Evolutionary conservation across 768 basidiomycete species (phyloP).

Genomic region (Hydnomerulius pinastri): DNA sequence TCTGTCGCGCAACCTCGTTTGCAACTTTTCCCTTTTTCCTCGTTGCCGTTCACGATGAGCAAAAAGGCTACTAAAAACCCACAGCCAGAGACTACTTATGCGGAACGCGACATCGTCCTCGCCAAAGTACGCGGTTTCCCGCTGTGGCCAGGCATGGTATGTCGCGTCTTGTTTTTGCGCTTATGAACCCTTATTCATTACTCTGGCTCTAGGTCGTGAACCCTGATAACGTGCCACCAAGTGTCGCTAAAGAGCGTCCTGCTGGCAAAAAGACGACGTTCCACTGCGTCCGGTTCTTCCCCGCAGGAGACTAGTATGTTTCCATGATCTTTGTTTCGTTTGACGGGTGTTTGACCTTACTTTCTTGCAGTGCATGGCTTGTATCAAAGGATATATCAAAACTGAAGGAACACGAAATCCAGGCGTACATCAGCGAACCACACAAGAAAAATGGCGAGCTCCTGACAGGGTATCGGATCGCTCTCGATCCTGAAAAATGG

Average conservation of each 20-base stretch:
- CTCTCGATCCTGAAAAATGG: constrained; percentile 73
- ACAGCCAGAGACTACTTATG: constrained; percentile 53
- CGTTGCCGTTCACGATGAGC: constrained; percentile 36
- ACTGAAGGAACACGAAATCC: constrained; percentile 79
- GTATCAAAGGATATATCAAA: constrained; percentile 78
- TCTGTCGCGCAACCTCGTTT: constrained; percentile 33
- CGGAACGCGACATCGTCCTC: constrained; percentile 81
- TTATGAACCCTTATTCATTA: constrained; percentile 10
- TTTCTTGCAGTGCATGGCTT: constrained; percentile 73
- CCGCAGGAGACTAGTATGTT: constrained; percentile 89
- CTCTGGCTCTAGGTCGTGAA: constrained; percentile 68
- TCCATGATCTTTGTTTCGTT: constrained; percentile 12
- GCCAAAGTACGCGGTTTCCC: constrained; percentile 94
- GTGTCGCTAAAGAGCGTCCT: constrained; percentile 73
- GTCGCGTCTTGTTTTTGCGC: constrained; percentile 37
- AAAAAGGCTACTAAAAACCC: constrained; percentile 52
- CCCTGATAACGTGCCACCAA: constrained; percentile 59
- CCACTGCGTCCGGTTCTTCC: constrained; percentile 87
- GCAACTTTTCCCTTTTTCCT: constrained; percentile 18
- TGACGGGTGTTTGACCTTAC: constrained; percentile 8
- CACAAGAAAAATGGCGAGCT: constrained; percentile 79
- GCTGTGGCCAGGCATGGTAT: constrained; percentile 92
- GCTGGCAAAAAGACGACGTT: constrained; percentile 67
- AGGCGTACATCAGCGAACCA: constrained; percentile 76
- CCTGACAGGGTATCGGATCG: constrained; percentile 72